phyloP scores from a whole-genome alignment of 169 alveolate species.

The Plasmodium gallinaceum region DNA sequence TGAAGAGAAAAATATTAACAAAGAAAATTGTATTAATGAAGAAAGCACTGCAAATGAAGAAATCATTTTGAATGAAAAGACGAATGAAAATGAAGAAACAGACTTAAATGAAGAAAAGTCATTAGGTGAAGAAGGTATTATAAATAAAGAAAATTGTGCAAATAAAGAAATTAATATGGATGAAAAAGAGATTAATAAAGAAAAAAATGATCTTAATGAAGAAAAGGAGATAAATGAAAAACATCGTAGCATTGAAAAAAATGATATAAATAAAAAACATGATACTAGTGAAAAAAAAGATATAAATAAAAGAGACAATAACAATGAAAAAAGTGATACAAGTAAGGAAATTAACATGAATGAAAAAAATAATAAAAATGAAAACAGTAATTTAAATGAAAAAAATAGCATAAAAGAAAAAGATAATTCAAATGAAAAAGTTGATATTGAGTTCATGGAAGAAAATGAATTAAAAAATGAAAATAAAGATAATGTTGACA shows the following conservation, averaged over 20 bases:
- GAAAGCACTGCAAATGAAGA: neutral
- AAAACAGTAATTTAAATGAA: neutral
- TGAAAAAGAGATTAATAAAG: neutral
- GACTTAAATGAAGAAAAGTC: neutral
- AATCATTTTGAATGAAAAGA: neutral
- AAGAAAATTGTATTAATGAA: neutral
- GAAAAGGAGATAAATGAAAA: neutral
- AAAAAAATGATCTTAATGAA: neutral
- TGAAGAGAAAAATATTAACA: neutral
- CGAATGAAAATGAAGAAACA: neutral
- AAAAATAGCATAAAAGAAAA: neutral
- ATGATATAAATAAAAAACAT: neutral
- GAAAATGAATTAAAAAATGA: neutral
- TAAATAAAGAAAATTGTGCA: neutral
- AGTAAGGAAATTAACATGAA: neutral
- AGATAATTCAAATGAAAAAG: neutral
- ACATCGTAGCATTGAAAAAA: neutral
- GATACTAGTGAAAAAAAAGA: neutral
- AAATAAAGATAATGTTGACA: neutral
- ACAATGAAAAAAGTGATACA: neutral
- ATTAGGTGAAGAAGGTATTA: neutral
- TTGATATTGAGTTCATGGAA: neutral
- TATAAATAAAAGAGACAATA: neutral
- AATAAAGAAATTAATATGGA: too few relatives aligned
- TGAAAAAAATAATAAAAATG: neutral